These are phyloP conservation scores for Pseudonectria foliicola DNA, from an alignment of 2,329 filamentous ascomycete genomes.

Conservation along the genomic window DNA sequence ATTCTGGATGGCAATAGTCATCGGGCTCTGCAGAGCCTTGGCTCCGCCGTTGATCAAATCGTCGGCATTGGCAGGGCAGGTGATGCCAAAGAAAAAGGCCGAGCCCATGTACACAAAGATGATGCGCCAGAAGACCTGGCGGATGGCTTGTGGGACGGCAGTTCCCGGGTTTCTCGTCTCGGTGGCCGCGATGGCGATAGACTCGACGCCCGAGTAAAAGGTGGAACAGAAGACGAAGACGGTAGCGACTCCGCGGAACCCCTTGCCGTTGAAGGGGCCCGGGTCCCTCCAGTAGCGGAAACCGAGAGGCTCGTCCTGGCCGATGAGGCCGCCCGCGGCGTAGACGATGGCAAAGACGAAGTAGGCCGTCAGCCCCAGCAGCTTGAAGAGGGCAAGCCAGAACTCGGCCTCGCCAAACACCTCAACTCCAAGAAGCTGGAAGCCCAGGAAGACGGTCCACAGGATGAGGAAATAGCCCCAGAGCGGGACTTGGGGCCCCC, in stretches of 20 bases:
- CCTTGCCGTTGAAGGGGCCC: slow-evolving; percentile 60
- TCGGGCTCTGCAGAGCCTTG: slow-evolving; percentile 62
- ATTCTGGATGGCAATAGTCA: slow-evolving; percentile 67
- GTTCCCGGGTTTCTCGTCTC: slow-evolving; percentile 52
- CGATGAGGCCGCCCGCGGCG: slow-evolving; percentile 58
- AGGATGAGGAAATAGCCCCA: slow-evolving; percentile 69
- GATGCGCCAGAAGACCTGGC: slow-evolving; percentile 55
- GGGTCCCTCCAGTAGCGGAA: slow-evolving; percentile 67
- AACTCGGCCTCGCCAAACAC: slow-evolving; percentile 76
- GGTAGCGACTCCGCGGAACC: slow-evolving; percentile 57
- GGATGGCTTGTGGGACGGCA: slow-evolving; percentile 51
- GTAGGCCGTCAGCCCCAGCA: slow-evolving; percentile 62
- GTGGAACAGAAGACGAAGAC: slow-evolving; percentile 65
- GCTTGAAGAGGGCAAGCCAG: slow-evolving; percentile 68
- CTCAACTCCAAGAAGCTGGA: slow-evolving; percentile 66
- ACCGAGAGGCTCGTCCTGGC: slow-evolving; percentile 51
- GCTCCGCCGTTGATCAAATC: slow-evolving; percentile 54
- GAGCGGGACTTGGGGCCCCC: slow-evolving; percentile 52
- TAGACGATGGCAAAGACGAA: slow-evolving; percentile 70
- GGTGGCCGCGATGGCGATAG: slow-evolving; percentile 55
- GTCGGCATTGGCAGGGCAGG: slow-evolving; percentile 61
- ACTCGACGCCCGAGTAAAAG: slow-evolving; percentile 62
- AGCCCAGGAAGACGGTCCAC: slow-evolving; percentile 61
- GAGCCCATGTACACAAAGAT: slow-evolving; percentile 60
- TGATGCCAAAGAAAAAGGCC: slow-evolving; percentile 68